Evolutionary conservation across 2,329 filamentous ascomycete genomes (phyloP).

Genomic region (Aspergillus novofumigatus): DNA sequence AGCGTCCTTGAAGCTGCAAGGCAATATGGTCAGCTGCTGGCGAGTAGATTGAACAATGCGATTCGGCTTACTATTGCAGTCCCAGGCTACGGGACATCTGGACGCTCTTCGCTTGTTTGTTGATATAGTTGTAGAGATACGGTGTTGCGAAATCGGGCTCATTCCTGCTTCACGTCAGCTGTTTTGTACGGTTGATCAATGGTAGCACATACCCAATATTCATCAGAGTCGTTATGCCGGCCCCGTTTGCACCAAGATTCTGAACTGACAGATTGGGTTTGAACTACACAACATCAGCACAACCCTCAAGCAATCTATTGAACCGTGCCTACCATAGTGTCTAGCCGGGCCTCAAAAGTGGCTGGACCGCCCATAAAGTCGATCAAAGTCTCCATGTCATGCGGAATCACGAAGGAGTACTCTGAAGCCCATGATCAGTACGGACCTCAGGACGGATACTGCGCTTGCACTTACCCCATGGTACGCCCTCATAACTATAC

Average conservation of each 20-base stretch:
- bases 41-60: not conserved
- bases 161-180: conserved; percentile 44
- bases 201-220: conserved; percentile 38
- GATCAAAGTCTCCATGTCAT: conserved; percentile 58
- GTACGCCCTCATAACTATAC: conserved; percentile 57
- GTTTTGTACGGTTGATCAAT: too few species aligned
- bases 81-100: conserved; percentile 56
- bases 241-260: conserved; percentile 27
- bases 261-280: conserved; percentile 26
- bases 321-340: conserved; percentile 45
- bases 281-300: conserved; percentile 37
- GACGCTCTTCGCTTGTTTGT: conserved; percentile 61
- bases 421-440: conserved; percentile 15
- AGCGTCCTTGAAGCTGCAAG: conserved; percentile 48
- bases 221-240: conserved; percentile 51
- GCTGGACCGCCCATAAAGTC: conserved; percentile 50
- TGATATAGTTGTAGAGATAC: conserved; percentile 66
- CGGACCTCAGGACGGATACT: too few species aligned
- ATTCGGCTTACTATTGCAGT: conserved; percentile 43
- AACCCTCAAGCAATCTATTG: not conserved
- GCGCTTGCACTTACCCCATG: conserved; percentile 43
- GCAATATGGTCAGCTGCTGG: not conserved
- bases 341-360: conserved; percentile 55
- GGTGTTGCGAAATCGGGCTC: conserved; percentile 64
- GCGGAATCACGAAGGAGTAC: conserved; percentile 65